These are phyloP conservation scores for Chamaecyparis obtusa DNA, from an alignment of 75 land plant species.

Conservation along the genomic window DNA sequence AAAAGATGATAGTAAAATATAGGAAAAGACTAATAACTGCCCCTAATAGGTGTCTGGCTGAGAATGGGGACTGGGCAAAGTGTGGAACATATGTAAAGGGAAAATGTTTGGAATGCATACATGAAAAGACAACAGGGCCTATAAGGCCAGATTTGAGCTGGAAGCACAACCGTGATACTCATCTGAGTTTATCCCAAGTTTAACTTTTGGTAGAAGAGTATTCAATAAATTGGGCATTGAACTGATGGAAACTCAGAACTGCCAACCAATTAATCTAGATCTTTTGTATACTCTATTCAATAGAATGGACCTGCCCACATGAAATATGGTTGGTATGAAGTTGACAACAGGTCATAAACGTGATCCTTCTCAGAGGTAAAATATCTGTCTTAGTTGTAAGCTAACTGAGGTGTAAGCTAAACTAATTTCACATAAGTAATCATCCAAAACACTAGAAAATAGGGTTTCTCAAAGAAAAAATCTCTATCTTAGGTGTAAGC, in stretches of 20 bases:
- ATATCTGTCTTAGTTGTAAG: not conserved
- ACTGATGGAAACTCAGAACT: not conserved
- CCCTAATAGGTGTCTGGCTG: not conserved
- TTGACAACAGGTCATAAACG: not conserved
- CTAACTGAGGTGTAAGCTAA: not conserved
- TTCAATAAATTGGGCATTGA: not conserved
- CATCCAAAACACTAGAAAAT: no score
- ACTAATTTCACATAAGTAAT: no score
- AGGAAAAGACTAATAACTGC: not conserved
- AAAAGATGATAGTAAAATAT: not conserved
- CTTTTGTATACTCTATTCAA: not conserved
- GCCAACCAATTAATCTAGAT: not conserved
- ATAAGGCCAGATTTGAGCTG: not conserved
- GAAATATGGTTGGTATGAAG: not conserved
- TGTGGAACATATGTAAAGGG: not conserved
- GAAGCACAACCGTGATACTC: not conserved
- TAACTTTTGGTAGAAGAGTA: not conserved
- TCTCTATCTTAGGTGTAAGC: no score
- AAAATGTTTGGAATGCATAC: not conserved
- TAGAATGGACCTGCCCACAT: not conserved
- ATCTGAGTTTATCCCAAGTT: not conserved
- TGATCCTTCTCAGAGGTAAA: not conserved
- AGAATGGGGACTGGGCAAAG: not conserved
- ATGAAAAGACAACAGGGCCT: not conserved
- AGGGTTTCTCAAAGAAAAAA: no score